phyloP scores from a whole-genome alignment of 176 grass and related monocot genomes.

The Cymbopogon citratus region DNA sequence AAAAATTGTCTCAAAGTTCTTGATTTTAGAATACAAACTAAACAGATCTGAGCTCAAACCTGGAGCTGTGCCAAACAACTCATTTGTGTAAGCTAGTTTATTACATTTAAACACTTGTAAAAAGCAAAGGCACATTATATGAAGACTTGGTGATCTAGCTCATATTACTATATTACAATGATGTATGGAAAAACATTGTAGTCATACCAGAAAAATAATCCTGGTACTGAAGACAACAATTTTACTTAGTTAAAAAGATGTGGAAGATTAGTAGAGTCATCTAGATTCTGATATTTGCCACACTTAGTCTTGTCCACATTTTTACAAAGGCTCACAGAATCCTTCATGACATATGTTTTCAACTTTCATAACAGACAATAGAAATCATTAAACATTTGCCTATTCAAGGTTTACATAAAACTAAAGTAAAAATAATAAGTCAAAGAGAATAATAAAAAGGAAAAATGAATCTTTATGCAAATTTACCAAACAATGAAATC shows the following conservation, averaged over 20 bases:
- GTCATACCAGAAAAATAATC: not conserved
- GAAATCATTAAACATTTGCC: not conserved
- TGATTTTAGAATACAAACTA: not conserved
- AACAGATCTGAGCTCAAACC: too few relatives aligned
- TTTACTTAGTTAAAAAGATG: not conserved
- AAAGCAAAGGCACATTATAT: not conserved
- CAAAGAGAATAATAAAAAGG: not conserved
- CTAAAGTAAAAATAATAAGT: not conserved
- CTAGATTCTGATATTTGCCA: not conserved
- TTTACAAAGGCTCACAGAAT: not conserved
- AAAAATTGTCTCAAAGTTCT: not conserved
- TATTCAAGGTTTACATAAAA: slow-evolving; percentile 13
- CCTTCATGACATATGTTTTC: not conserved
- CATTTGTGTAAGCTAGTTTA: not conserved
- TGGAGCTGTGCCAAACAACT: not conserved
- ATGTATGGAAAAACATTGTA: not conserved
- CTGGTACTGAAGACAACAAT: not conserved
- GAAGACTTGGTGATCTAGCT: too few relatives aligned
- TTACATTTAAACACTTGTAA: not conserved
- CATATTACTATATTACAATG: too few relatives aligned
- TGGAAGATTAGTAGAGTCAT: not conserved
- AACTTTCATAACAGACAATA: not conserved
- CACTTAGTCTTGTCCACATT: not conserved
- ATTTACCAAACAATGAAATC: not conserved
- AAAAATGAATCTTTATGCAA: not conserved